Evolutionary conservation across 768 basidiomycete genomes (phyloP).

Genomic region (Polyporus arcularius): DNA sequence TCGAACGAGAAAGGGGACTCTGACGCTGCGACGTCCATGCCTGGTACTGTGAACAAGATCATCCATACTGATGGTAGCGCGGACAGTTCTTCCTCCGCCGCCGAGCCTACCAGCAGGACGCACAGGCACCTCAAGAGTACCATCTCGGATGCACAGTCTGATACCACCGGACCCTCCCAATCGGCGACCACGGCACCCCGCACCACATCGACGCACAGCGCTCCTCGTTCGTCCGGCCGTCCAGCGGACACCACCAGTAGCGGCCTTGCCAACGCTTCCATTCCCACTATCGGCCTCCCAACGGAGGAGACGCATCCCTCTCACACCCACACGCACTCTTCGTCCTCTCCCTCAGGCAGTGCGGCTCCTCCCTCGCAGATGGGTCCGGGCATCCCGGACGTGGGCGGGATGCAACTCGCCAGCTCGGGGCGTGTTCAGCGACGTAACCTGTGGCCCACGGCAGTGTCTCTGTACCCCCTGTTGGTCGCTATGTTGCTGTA

Average conservation of each 20-base stretch:
- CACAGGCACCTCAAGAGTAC: not conserved
- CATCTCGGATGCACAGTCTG: not conserved
- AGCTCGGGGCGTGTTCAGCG: not conserved
- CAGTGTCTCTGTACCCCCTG: not conserved
- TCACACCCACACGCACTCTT: not conserved
- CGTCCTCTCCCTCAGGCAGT: not conserved
- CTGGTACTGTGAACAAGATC: not conserved
- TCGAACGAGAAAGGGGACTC: not conserved
- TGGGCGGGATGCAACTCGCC: slow-evolving; percentile 12
- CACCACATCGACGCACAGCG: not conserved
- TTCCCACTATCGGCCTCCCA: slow-evolving; percentile 19
- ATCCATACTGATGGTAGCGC: not conserved
- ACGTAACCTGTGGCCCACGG: not conserved
- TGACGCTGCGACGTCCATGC: not conserved
- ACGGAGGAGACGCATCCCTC: slow-evolving; percentile 2
- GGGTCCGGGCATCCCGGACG: slow-evolving; percentile 7
- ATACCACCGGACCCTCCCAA: not conserved
- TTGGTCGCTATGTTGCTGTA: slow-evolving; percentile 7
- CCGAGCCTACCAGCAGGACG: not conserved
- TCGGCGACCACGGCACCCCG: not conserved
- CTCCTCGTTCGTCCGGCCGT: slow-evolving; percentile 1
- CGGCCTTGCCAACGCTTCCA: not conserved
- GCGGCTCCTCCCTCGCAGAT: slow-evolving; percentile 1
- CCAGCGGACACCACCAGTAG: not conserved
- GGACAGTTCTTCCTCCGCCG: not conserved